phyloP scores from a whole-genome alignment of 345 rosid genomes.

The Camelina laxa region DNA sequence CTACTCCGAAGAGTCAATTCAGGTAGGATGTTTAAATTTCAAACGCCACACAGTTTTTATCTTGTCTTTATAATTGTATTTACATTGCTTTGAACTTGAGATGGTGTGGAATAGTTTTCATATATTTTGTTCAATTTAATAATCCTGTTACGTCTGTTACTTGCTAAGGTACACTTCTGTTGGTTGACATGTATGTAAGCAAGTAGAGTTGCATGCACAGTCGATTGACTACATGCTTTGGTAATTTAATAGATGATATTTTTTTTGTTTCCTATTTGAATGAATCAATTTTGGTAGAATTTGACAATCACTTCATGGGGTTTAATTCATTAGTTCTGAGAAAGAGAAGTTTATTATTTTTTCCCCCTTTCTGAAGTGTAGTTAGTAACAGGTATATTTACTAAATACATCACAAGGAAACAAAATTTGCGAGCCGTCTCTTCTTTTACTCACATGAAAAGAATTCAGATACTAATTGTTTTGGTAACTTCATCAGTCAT shows the following conservation, averaged over 20 bases:
- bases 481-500: neutral
- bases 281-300: conserved; percentile 11
- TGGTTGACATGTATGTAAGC: conserved; percentile 13
- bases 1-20: conserved; percentile 93
- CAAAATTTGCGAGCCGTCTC: neutral
- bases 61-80: conserved; percentile 11
- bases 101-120: conserved; percentile 5
- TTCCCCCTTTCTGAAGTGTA: conserved; percentile 18
- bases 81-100: conserved; percentile 27
- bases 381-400: conserved; percentile 10
- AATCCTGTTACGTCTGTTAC: conserved; percentile 2
- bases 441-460: neutral
- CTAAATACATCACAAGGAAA: conserved; percentile 6
- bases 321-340: conserved; percentile 18
- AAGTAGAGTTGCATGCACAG: conserved; percentile 6
- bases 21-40: conserved; percentile 55
- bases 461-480: neutral
- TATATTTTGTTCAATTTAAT: conserved; percentile 3
- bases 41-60: neutral
- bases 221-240: conserved; percentile 9
- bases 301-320: conserved; percentile 16
- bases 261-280: neutral
- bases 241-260: neutral
- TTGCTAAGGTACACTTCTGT: conserved; percentile 28
- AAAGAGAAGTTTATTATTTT: neutral